Percentiles rank a stretch among this genome's conserved stretches.
phyloP scores from a whole-genome alignment of 768 basidiomycete species.

The Rhizopogon salebrosus region DNA sequence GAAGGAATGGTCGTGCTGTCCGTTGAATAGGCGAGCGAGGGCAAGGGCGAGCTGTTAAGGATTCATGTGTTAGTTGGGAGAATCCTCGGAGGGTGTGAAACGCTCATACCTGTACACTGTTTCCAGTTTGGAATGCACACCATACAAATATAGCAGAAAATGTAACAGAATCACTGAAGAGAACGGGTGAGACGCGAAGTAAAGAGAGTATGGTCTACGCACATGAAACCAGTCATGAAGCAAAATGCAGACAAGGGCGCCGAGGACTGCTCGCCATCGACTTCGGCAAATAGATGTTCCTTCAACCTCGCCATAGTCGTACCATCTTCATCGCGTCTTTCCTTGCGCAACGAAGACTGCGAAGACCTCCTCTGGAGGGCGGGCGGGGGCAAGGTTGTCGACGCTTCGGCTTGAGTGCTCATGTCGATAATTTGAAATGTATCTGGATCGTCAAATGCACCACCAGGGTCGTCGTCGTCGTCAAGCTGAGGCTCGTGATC shows the following conservation, averaged over 20 bases:
- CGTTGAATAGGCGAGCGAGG: constrained; percentile 72
- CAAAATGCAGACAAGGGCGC: constrained; percentile 59
- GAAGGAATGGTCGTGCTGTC: constrained; percentile 50
- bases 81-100: too few species aligned
- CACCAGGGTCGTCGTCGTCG: constrained; percentile 3
- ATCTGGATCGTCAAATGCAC: not conserved
- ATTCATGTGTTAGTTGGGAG: not conserved
- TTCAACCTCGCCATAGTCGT: constrained; percentile 8
- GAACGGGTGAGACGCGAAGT: not conserved
- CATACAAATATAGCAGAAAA: constrained; percentile 81
- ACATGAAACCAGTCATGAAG: constrained; percentile 82
- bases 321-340: constrained; percentile 1
- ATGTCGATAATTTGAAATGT: not conserved
- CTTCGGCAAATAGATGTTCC: constrained; percentile 16
- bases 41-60: constrained; percentile 64
- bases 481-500: not conserved
- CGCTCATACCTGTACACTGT: constrained; percentile 54
- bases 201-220: constrained; percentile 17
- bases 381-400: not conserved
- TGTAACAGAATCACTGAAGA: constrained; percentile 56
- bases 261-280: constrained; percentile 30
- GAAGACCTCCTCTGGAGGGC: not conserved
- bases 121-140: constrained; percentile 84
- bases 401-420: not conserved
- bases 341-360: not conserved